A percentile compares a stretch with the other conserved stretches of the same genome.
phyloP scores from a whole-genome alignment of 2,329 filamentous ascomycete species.

The Arthrobotrys conoides region DNA sequence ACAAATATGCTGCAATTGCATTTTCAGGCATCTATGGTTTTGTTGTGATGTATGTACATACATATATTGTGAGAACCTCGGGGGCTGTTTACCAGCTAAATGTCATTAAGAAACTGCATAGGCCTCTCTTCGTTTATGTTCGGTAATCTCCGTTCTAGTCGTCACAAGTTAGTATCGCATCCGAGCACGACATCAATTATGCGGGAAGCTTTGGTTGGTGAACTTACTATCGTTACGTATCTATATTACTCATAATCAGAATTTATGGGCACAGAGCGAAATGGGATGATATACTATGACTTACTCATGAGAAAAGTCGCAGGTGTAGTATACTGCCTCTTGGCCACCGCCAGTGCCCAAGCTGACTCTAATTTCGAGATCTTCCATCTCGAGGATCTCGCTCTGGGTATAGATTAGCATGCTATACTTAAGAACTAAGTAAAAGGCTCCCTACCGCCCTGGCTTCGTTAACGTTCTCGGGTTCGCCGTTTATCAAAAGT shows the following conservation, averaged over 20 bases:
- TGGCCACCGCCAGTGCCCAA: slow-evolving; percentile 77
- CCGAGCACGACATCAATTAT: background rate
- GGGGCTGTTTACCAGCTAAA: background rate
- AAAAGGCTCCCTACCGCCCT: slow-evolving; percentile 73
- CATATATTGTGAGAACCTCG: background rate
- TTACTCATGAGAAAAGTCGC: slow-evolving; percentile 88
- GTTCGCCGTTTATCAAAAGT: slow-evolving; percentile 83
- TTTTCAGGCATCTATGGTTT: slow-evolving; percentile 2
- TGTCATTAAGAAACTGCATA: background rate
- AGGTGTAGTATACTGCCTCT: slow-evolving; percentile 84
- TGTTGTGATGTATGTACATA: background rate
- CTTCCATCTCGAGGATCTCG: slow-evolving; percentile 82
- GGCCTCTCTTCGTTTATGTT: slow-evolving; percentile 69
- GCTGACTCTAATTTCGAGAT: slow-evolving; percentile 82
- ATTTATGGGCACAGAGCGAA: background rate
- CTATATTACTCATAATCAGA: slow-evolving; percentile 51
- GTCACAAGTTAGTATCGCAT: slow-evolving; percentile 50
- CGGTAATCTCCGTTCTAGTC: slow-evolving; percentile 75
- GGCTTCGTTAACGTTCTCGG: slow-evolving; percentile 81
- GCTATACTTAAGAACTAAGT: background rate
- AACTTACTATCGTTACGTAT: slow-evolving; percentile 70
- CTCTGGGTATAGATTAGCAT: slow-evolving; percentile 44
- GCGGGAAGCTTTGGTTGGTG: background rate
- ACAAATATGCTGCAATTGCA: slow-evolving; percentile 6
- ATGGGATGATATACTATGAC: slow-evolving; percentile 66